Conservation (phyloP, 441 rosid genomes). For the Euphorbia celastroides region DNA sequence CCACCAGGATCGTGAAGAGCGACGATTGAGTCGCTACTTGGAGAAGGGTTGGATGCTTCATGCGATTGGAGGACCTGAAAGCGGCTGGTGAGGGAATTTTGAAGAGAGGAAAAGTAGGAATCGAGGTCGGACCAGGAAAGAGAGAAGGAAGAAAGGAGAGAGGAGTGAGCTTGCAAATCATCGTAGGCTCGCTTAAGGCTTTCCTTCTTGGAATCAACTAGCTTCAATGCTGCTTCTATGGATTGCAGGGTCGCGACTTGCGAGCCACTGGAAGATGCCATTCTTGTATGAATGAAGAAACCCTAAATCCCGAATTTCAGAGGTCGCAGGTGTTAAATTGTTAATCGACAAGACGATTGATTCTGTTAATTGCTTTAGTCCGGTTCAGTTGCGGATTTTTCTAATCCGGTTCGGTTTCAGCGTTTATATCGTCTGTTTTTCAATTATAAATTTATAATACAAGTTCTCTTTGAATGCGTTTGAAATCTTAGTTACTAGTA, state of each 20-base stretch:
- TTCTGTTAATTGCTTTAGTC: no score
- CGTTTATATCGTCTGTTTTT: no score
- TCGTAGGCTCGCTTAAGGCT: constrained; percentile 56
- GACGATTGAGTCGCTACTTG: neutral
- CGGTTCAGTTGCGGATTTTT: no score
- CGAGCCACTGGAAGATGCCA: constrained; percentile 3
- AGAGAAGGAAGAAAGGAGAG: constrained; percentile 41
- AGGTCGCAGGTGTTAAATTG: no score
- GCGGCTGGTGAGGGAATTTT: constrained; percentile 33
- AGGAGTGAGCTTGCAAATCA: constrained; percentile 48
- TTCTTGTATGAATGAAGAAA: neutral
- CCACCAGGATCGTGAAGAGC: constrained; percentile 4
- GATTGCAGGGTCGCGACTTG: constrained; percentile 31
- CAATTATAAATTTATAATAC: no score
- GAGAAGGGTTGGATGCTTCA: constrained; percentile 2
- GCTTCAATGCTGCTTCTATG: constrained; percentile 45
- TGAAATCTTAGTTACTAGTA: no score
- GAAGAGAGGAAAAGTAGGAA: constrained; percentile 50
- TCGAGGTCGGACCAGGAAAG: constrained; percentile 64
- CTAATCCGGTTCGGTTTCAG: no score
- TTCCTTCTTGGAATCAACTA: constrained; percentile 46
- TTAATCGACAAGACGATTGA: no score
- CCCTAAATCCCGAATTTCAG: no score
- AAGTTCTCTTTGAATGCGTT: no score
- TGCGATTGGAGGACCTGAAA: constrained; percentile 43